Evolutionary conservation across 2,329 filamentous ascomycete genomes (phyloP).

Genomic region (Septoria petroselini): DNA sequence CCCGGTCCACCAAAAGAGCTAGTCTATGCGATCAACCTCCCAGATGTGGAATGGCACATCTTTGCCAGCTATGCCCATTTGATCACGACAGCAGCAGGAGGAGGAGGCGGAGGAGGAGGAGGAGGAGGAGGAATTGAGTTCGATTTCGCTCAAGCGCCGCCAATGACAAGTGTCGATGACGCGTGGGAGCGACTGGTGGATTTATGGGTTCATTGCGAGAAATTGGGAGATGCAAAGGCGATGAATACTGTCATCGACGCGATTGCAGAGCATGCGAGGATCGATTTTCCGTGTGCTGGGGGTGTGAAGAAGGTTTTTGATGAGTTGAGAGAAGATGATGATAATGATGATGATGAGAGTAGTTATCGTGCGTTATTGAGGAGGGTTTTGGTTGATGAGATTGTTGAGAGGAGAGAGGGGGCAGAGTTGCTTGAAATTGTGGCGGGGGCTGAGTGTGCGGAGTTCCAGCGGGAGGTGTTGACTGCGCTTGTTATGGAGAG

Average conservation of each 20-base stretch:
- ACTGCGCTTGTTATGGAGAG: not conserved
- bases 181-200: conserved; percentile 3
- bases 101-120: too few relatives aligned
- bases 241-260: not conserved
- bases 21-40: not conserved
- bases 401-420: not conserved
- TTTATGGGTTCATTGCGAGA: not conserved
- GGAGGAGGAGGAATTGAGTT: not conserved
- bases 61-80: conserved; percentile 1
- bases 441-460: not conserved
- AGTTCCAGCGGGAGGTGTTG: not conserved
- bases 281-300: conserved; percentile 6
- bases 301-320: conserved; percentile 1
- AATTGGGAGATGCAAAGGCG: not conserved
- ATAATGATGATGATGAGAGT: too few relatives aligned
- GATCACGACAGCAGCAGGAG: too few relatives aligned
- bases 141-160: not conserved
- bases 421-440: not conserved
- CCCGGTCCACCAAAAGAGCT: not conserved
- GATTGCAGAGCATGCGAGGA: conserved; percentile 1
- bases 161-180: conserved; percentile 2
- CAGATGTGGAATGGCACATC: not conserved
- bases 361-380: too few relatives aligned
- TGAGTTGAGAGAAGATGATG: not conserved
- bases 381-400: not conserved